Base-by-base conservation (phyloP, 2,329 filamentous ascomycete species). In the Ophiosphaerella herpotricha region DNA sequence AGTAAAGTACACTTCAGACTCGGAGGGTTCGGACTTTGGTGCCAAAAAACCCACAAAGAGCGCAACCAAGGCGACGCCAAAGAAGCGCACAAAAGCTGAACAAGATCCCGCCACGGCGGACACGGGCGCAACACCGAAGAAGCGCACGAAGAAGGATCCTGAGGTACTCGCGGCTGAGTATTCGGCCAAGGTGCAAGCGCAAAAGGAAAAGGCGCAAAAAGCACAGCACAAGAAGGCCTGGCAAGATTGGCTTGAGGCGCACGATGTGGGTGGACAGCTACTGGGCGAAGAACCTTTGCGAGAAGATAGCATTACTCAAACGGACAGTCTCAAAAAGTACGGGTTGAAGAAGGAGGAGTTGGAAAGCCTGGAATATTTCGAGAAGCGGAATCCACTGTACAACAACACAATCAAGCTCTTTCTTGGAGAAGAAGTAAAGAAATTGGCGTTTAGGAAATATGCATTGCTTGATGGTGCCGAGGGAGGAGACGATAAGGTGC, bases 1-100 rank as follows among this genome's bases (percentile, higher is more conserved):
- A 14, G 51, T 61, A 0, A 58, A 60, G 21, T 59, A 59, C 36
- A 54, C 49, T 1, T 59, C 56, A 9, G 53, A 50, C 14, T 52
- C 54, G 2, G 49, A 54, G 18, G 52, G 43, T 2, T 61, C 55
- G 4, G 49, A 55, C 16, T 57, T 57, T 12, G 55, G 50, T 18
- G 39, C 44, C 9, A 50, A 46, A 41, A 55, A 50, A 23, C 36
- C 16, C 39, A 47, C 39, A 35, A 50, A 26, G 7, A 21, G 31
- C 7, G 42, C 29, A n/a, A 50, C 35, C 14, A 46, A 43, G n/a
- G 26, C 37, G 4, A 42, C 44, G 24, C 41, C 49, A 26, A 59
- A 57, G 41, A 55, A 48, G 29, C 40, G 50, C 33, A 26, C 38
- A 13, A 51, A 48, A 39, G 32, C 36, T n/a, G 35, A 32, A 16